phyloP scores from a whole-genome alignment of 345 rosid genomes.

The Microcos paniculata region DNA sequence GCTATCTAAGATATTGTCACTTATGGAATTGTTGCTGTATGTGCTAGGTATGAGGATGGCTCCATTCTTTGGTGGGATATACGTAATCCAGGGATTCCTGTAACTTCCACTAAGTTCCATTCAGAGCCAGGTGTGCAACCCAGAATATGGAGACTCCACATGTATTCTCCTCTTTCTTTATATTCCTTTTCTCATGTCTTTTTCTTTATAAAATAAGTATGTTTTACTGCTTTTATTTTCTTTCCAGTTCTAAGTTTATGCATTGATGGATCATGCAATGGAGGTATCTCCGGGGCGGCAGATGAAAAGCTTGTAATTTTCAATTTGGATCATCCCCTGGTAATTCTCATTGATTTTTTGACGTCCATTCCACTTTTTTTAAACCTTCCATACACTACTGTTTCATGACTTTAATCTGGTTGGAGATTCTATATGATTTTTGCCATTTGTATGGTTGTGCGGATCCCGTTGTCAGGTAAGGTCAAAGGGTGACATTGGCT shows the following conservation, averaged over 20 bases:
- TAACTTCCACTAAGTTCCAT: constrained; percentile 75
- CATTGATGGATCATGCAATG: constrained; percentile 61
- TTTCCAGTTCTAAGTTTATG: constrained; percentile 67
- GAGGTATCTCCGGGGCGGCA: constrained; percentile 91
- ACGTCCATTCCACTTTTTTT: background rate
- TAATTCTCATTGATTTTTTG: constrained; percentile 22
- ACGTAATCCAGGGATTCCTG: constrained; percentile 58
- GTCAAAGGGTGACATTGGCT: background rate
- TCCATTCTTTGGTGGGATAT: constrained; percentile 87
- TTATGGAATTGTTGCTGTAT: background rate
- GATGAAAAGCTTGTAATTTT: constrained; percentile 68
- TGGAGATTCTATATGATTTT: background rate
- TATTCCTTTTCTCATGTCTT: background rate
- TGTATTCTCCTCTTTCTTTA: constrained; percentile 20
- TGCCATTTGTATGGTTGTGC: background rate
- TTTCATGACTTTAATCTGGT: background rate
- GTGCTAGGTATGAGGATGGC: constrained; percentile 78
- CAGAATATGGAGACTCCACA: background rate
- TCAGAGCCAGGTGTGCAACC: constrained; percentile 75
- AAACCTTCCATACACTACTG: background rate
- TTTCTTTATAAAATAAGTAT: background rate
- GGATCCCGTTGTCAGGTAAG: background rate
- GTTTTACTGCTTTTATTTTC: constrained; percentile 22
- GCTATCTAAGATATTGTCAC: background rate
- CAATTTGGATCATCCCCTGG: constrained; percentile 65